Conservation (phyloP, 1,139 yeast species). For the Pichia sp. region DNA sequence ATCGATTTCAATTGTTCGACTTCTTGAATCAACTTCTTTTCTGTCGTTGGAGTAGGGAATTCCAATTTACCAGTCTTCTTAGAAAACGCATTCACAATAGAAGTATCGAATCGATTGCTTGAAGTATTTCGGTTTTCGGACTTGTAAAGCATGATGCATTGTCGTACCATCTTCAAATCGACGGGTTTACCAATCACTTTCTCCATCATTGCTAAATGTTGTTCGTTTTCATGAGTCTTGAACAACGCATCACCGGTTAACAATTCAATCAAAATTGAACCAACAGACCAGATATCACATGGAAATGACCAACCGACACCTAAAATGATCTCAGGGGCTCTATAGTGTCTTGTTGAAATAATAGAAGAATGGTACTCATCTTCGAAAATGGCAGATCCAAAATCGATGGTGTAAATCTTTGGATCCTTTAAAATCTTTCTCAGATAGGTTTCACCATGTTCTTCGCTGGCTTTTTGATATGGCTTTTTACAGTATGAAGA, state of each 20-base stretch:
- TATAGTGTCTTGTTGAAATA: constrained; percentile 92
- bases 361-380: constrained; percentile 93
- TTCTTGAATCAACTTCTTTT: constrained; percentile 47
- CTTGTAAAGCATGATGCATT: constrained; percentile 30
- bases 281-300: constrained; percentile 97
- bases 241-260: constrained; percentile 96
- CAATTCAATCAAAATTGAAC: constrained; percentile 88
- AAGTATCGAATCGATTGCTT: constrained; percentile 23
- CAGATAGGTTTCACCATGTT: constrained; percentile 6
- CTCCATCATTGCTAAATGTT: constrained; percentile 96
- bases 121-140: constrained; percentile 14
- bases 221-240: constrained; percentile 91
- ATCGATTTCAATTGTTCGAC: constrained; percentile 54
- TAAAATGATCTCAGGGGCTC: constrained; percentile 95
- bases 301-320: constrained; percentile 93
- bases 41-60: constrained; percentile 34
- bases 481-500: constrained; percentile 39
- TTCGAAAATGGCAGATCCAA: constrained; percentile 91
- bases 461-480: constrained; percentile 15
- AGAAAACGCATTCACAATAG: constrained; percentile 31
- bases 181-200: constrained; percentile 52
- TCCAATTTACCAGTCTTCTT: constrained; percentile 28
- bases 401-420: constrained; percentile 86
- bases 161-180: constrained; percentile 31
- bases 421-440: constrained; percentile 60